Conservation (phyloP, 2,329 filamentous ascomycete genomes). For the Aspergillus spinulosporus region DNA sequence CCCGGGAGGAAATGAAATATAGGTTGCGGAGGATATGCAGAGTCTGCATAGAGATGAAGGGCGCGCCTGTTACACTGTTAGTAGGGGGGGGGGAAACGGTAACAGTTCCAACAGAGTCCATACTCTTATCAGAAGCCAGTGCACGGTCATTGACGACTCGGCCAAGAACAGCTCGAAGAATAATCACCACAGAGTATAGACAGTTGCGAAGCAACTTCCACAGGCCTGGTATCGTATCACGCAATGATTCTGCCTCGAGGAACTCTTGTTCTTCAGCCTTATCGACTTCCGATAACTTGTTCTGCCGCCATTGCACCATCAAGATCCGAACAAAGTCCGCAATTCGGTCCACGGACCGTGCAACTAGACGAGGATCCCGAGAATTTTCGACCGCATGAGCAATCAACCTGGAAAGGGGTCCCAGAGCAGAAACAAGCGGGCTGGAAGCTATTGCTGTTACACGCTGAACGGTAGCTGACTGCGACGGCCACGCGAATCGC, state of each 20-base stretch:
- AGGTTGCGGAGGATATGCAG: conserved; percentile 74
- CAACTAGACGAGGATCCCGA: conserved; percentile 45
- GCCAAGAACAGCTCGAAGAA: conserved; percentile 71
- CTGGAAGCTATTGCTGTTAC: conserved; percentile 57
- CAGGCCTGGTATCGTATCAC: conserved; percentile 67
- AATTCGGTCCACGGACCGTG: conserved; percentile 59
- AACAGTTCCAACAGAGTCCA: conserved; percentile 24
- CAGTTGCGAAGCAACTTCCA: conserved; percentile 75
- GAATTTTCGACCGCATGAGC: conserved; percentile 62
- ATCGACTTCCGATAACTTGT: conserved; percentile 72
- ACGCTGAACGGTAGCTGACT: conserved; percentile 59
- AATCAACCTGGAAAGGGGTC: conserved; percentile 63
- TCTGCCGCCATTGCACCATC: conserved; percentile 71
- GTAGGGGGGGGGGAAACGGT: not conserved
- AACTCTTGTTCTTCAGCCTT: conserved; percentile 62
- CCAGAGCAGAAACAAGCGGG: conserved; percentile 61
- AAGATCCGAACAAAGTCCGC: conserved; percentile 66
- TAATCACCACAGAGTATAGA: conserved; percentile 72
- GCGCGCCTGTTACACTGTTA: conserved; percentile 51
- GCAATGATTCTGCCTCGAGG: conserved; percentile 65
- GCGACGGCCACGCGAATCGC: conserved; percentile 65
- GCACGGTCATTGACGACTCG: conserved; percentile 60
- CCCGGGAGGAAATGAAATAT: conserved; percentile 76
- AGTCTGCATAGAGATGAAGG: conserved; percentile 67
- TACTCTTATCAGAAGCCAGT: conserved; percentile 56